Conservation (phyloP, 805 yeast species). For the Candida sithepensis region DNA sequence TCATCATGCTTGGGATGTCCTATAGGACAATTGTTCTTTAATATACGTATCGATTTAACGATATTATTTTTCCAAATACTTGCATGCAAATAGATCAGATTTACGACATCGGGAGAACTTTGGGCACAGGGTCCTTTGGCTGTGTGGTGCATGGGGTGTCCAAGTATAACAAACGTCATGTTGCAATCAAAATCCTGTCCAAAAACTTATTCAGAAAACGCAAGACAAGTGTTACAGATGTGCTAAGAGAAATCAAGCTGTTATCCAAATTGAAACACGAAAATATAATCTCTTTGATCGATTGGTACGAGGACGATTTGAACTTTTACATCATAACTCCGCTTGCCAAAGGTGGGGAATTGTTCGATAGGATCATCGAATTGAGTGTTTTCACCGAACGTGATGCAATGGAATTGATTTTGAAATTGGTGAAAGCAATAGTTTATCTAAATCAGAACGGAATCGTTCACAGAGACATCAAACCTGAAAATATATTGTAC, state of each 20-base stretch:
- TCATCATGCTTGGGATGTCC: too few relatives aligned
- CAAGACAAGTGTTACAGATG: constrained; percentile 60
- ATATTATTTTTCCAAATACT: too few relatives aligned
- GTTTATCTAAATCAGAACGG: constrained; percentile 65
- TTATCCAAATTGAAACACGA: constrained; percentile 66
- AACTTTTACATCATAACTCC: constrained; percentile 88
- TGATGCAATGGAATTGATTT: constrained; percentile 71
- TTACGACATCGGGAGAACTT: constrained; percentile 35
- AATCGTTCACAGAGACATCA: constrained; percentile 72
- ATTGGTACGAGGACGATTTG: constrained; percentile 85
- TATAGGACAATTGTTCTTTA: too few relatives aligned
- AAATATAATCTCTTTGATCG: constrained; percentile 76
- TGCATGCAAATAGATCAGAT: constrained; percentile 32
- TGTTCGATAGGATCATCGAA: constrained; percentile 77
- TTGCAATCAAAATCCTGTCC: constrained; percentile 85
- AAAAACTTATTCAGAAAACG: constrained; percentile 76
- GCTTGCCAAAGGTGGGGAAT: constrained; percentile 88
- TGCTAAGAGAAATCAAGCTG: constrained; percentile 74
- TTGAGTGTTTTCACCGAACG: constrained; percentile 77
- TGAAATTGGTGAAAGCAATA: constrained; percentile 69
- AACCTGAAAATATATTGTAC: constrained; percentile 73
- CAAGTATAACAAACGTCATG: constrained; percentile 50
- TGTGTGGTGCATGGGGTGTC: constrained; percentile 68
- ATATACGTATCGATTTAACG: too few relatives aligned
- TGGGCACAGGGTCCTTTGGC: constrained; percentile 92